These are phyloP conservation scores for Aspergillus sp. DNA, from an alignment of 2,329 filamentous ascomycete species.

Conservation along the genomic window DNA sequence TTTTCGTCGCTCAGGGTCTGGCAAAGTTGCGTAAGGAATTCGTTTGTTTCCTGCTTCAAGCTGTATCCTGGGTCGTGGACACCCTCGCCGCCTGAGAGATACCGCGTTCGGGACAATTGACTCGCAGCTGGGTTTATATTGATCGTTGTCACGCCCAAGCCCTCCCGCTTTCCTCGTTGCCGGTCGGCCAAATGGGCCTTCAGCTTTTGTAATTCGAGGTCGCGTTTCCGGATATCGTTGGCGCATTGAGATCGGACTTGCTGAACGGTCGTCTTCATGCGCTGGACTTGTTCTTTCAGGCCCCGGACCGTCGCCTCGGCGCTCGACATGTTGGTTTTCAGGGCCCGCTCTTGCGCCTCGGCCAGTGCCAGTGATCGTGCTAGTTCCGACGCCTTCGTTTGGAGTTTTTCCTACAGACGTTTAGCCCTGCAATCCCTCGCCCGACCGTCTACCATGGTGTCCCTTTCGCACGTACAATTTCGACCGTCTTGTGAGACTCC, in stretches of 20 bases:
- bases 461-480: conserved; percentile 57
- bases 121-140: conserved; percentile 49
- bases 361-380: conserved; percentile 60
- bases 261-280: conserved; percentile 76
- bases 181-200: conserved; percentile 82
- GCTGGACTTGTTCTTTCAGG: conserved; percentile 82
- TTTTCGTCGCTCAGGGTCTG: conserved; percentile 90
- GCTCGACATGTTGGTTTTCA: conserved; percentile 71
- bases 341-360: conserved; percentile 72
- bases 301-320: conserved; percentile 74
- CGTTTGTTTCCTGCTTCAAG: conserved; percentile 83
- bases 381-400: conserved; percentile 60
- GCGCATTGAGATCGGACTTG: conserved; percentile 87
- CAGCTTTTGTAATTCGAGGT: conserved; percentile 83
- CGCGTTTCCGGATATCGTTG: conserved; percentile 87
- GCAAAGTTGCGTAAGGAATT: conserved; percentile 84
- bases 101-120: conserved; percentile 33
- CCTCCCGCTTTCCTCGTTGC: conserved; percentile 63
- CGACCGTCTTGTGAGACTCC: conserved; percentile 71
- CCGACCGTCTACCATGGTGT: neutral
- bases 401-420: conserved; percentile 53
- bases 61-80: conserved; percentile 66
- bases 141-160: conserved; percentile 54
- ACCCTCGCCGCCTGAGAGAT: conserved; percentile 42
- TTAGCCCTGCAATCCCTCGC: conserved; percentile 15